These are phyloP conservation scores for Curvularia sp. DNA, from an alignment of 2,329 filamentous ascomycete genomes.

Conservation along the genomic window DNA sequence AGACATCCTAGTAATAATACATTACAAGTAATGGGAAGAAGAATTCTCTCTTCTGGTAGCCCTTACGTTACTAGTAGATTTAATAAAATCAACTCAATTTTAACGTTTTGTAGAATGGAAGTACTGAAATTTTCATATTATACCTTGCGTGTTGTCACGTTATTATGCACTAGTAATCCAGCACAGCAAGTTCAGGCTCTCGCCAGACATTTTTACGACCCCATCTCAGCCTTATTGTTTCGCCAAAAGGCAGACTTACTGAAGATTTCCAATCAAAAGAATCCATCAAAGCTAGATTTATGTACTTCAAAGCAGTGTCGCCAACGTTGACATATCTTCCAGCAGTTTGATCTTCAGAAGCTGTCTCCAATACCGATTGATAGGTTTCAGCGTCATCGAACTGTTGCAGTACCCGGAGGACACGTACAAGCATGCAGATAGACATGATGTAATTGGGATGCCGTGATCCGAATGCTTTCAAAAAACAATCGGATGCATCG, in stretches of 20 bases:
- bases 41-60: too few species aligned
- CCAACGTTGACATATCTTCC: neutral
- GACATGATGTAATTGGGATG: neutral
- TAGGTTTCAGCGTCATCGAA: neutral
- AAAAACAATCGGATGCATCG: neutral
- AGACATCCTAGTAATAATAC: too few species aligned
- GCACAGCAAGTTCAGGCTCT: neutral
- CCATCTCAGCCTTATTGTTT: neutral
- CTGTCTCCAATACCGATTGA: neutral
- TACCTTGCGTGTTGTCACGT: neutral
- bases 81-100: too few species aligned
- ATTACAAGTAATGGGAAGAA: too few species aligned
- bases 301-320: neutral
- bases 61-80: too few species aligned
- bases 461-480: neutral
- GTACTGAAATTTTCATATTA: neutral
- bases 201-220: neutral
- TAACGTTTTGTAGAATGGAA: too few species aligned
- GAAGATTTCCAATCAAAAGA: neutral
- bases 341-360: neutral
- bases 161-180: neutral
- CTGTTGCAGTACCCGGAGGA: neutral
- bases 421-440: neutral
- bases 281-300: neutral
- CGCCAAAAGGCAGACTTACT: neutral